Percentiles rank a stretch among this genome's conserved stretches.
Evolutionary conservation across 2,329 filamentous ascomycete genomes (phyloP).

Genomic region (Xenosphaeropsis pyriputrescens): DNA sequence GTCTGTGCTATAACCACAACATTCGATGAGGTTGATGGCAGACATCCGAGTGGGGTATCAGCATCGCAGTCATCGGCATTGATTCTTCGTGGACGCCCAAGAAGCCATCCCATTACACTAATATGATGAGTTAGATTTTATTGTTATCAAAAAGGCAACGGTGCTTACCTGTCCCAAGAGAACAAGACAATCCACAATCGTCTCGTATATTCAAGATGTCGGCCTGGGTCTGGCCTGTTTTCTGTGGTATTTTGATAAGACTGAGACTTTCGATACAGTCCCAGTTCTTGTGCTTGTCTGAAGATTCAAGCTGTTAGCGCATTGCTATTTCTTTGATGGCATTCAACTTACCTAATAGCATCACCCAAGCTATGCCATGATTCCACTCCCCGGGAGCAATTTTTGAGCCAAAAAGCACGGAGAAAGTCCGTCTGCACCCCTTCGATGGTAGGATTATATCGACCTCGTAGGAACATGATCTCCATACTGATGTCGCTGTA

Average conservation of each 20-base stretch:
- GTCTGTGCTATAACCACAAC: not conserved
- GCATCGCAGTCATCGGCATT: conserved; percentile 1
- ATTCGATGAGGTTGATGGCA: not conserved
- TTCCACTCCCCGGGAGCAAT: conserved; percentile 5
- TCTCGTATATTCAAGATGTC: conserved; percentile 2
- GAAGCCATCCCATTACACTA: conserved; percentile 1
- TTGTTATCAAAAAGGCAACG: no score
- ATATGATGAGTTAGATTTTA: no score
- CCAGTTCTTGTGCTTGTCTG: conserved; percentile 2
- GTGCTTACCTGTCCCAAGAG: conserved; percentile 1
- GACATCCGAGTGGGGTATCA: conserved; percentile 1
- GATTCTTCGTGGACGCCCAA: conserved; percentile 2
- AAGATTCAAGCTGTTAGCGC: not conserved
- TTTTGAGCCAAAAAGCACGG: conserved; percentile 5
- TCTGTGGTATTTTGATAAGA: not conserved
- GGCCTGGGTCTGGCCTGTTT: not conserved
- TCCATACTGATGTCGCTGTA: conserved; percentile 5
- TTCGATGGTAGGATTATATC: conserved; percentile 2
- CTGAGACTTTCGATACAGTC: not conserved
- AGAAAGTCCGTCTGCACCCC: conserved; percentile 6
- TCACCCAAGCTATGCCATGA: conserved; percentile 5
- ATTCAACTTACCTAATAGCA: conserved; percentile 1
- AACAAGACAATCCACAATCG: conserved; percentile 2
- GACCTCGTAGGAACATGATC: conserved; percentile 4
- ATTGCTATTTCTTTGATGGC: no score